Percentiles rank a stretch among this genome's conserved stretches.
Evolutionary conservation across 345 rosid genomes (phyloP).

Genomic region (Rhizophora apiculata): DNA sequence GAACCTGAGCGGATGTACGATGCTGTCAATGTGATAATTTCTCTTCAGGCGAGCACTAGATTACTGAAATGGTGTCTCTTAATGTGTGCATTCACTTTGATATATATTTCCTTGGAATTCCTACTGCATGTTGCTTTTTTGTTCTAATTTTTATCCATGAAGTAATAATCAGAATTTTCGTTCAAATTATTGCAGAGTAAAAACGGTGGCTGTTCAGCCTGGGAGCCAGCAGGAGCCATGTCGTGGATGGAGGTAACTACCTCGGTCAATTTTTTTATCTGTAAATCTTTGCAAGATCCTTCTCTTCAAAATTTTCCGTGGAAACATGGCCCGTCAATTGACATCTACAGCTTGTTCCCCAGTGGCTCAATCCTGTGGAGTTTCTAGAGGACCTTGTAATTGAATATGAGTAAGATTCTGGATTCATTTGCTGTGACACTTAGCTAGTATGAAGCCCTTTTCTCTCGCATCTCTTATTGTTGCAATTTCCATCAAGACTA

Average conservation of each 20-base stretch:
- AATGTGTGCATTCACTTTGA: background rate
- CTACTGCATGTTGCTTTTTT: background rate
- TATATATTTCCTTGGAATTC: background rate
- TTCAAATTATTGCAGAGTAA: conserved; percentile 23
- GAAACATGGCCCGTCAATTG: background rate
- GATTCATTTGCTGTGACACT: background rate
- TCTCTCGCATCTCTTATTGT: background rate
- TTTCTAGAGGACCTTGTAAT: conserved; percentile 18
- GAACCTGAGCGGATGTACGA: conserved; percentile 28
- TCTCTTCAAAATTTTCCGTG: background rate
- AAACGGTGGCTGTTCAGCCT: conserved; percentile 41
- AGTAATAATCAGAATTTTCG: background rate
- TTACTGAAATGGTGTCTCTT: background rate
- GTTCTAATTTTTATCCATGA: no score
- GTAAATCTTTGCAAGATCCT: background rate
- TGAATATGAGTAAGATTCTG: conserved; percentile 22
- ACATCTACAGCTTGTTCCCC: background rate
- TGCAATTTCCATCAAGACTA: background rate
- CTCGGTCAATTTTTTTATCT: background rate
- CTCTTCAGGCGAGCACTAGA: conserved; percentile 33
- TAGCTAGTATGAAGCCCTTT: background rate
- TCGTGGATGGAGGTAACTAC: conserved; percentile 26
- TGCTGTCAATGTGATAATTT: conserved; percentile 31
- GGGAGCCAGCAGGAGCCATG: conserved; percentile 31
- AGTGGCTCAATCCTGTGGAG: conserved; percentile 27